Percentiles rank a stretch among this genome's conserved stretches.
Evolutionary conservation across 768 basidiomycete genomes (phyloP).

Genomic region (Pleurotus citrinopileatus): DNA sequence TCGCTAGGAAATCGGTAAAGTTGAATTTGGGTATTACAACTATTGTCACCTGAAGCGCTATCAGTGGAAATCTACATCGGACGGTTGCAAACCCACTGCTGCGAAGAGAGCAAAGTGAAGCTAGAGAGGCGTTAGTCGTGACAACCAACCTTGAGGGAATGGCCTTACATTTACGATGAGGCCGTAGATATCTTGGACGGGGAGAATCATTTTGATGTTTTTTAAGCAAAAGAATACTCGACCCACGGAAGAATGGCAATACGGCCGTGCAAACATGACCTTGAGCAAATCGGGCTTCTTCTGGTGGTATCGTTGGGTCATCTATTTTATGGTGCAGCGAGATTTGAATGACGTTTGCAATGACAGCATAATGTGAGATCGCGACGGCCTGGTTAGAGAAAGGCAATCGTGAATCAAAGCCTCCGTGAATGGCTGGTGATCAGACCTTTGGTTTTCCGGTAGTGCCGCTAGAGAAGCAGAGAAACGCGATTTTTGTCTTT

Average conservation of each 20-base stretch:
- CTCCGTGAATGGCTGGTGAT: slow-evolving; percentile 7
- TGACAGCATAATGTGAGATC: slow-evolving; percentile 45
- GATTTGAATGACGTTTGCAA: slow-evolving; percentile 40
- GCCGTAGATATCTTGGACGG: slow-evolving; percentile 36
- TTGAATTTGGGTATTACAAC: slow-evolving; percentile 47
- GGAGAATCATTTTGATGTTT: slow-evolving; percentile 13
- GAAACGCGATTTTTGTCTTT: slow-evolving; percentile 45
- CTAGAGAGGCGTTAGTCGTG: slow-evolving; percentile 13
- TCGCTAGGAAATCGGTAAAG: slow-evolving; percentile 36
- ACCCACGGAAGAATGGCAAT: slow-evolving; percentile 32
- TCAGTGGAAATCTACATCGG: no score
- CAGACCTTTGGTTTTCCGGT: slow-evolving; percentile 44
- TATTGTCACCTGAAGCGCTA: slow-evolving; percentile 28
- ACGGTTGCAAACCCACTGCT: slow-evolving; percentile 23
- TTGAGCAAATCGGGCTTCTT: slow-evolving; percentile 30
- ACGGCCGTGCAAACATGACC: slow-evolving; percentile 40
- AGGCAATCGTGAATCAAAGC: background rate
- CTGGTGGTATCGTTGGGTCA: slow-evolving; percentile 22
- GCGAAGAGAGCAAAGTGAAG: slow-evolving; percentile 33
- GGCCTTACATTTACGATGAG: slow-evolving; percentile 30
- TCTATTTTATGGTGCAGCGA: slow-evolving; percentile 29
- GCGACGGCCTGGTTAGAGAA: slow-evolving; percentile 37
- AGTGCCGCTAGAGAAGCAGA: slow-evolving; percentile 52
- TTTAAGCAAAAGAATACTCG: slow-evolving; percentile 10
- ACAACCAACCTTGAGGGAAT: background rate